These are phyloP conservation scores for Hevea brasiliensis DNA, from an alignment of 345 rosid species.

Conservation along the genomic window DNA sequence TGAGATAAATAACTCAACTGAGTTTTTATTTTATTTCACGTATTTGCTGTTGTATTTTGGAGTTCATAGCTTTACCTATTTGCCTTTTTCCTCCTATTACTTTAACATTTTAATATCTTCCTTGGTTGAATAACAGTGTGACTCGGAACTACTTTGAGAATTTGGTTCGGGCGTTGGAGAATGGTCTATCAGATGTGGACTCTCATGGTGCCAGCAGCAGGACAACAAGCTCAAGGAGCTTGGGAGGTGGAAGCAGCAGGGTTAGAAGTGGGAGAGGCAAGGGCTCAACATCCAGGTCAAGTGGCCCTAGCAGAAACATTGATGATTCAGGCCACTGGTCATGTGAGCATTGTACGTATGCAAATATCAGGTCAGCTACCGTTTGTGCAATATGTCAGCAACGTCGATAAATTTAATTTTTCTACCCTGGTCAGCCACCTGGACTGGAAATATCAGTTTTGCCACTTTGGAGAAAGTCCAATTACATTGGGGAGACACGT, in stretches of 20 bases:
- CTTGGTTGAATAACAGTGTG: constrained; percentile 46
- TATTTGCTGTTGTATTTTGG: background rate
- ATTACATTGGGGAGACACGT: no score
- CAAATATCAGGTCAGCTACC: constrained; percentile 51
- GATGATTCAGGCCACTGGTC: constrained; percentile 69
- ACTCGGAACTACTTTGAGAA: constrained; percentile 84
- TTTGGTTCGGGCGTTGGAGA: constrained; percentile 75
- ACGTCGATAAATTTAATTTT: constrained; percentile 29
- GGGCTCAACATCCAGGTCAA: constrained; percentile 58
- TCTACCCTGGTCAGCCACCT: background rate
- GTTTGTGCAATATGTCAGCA: constrained; percentile 74
- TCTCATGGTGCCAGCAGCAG: constrained; percentile 54
- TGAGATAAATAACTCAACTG: background rate
- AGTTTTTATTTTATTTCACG: background rate
- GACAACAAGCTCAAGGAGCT: constrained; percentile 49
- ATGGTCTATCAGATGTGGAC: constrained; percentile 76
- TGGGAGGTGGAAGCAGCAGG: constrained; percentile 29
- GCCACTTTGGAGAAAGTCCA: no score
- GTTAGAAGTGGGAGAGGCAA: constrained; percentile 34
- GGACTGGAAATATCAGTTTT: no score
- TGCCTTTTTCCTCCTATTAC: background rate
- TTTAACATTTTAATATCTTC: background rate
- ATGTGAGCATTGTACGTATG: constrained; percentile 73
- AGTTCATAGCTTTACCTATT: background rate
- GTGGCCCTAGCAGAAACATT: constrained; percentile 42